Base-by-base conservation (phyloP, 257 asterid species). In the Penstemon newberryi region DNA sequence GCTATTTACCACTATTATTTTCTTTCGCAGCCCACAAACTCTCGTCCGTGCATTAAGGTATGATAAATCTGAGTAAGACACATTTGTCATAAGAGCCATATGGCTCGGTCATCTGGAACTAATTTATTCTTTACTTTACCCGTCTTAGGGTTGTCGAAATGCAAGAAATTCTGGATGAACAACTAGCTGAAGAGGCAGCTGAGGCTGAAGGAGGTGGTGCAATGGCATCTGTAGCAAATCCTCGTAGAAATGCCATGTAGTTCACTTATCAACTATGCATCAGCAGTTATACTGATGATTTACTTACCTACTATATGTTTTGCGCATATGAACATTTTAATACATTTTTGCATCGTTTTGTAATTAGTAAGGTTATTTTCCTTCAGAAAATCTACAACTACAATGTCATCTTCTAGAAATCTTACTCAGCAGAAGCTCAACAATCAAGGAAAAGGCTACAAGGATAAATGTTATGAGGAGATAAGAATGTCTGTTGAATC, bases 171-270 rank as follows among this genome's bases (percentile, higher is more conserved):
- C 81, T 94, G 73, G 99, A 94, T 73, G 86, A 89, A 81, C 92
- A 93, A 80, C 84, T 94, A 71, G 97, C 97, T 66, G 84, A 85
- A 79, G 99, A 94, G 87, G 96, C 97, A 72, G 97, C 91, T 78
- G 99, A 94, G 87, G 99, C 99, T 71, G 99, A 89, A 80, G 99
- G 97, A 76, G 96, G 86, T 83, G 96, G 92, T 70, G 89, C 84
- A 57, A 82, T 93, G 92, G 95, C 87, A 67, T 79, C 94, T 70
- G 69, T 85, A 38, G 82, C 96, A 64, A 90, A 90, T 85, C 96
- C 96, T 73, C 95, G 89, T 64, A 80, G 88, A 85, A 86, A 73
- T 84, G 78, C 78, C 76, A 92, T 86, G 98, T 92, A 92, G 55
- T 62, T 81, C 55, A 78, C 79, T 72, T 11, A 57, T 56, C 77